These are phyloP conservation scores for Talaromyces adpressus DNA, from an alignment of 495 filamentous ascomycete species.

Conservation along the genomic window DNA sequence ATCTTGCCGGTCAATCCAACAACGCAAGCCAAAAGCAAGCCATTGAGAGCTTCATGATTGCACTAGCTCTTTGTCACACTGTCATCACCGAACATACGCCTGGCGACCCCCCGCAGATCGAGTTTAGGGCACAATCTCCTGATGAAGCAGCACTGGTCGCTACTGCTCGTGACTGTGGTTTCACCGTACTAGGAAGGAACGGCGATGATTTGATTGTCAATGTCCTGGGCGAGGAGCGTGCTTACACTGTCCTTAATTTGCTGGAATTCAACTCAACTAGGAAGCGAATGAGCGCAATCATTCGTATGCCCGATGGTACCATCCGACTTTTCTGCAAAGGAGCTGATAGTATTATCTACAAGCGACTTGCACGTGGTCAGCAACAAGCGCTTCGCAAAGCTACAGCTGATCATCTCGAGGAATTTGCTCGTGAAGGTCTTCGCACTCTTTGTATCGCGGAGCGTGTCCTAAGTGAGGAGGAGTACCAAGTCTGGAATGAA, in stretches of 20 bases:
- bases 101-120: conserved; percentile 80
- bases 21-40: conserved; percentile 62
- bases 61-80: conserved; percentile 89
- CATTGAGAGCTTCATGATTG: conserved; percentile 88
- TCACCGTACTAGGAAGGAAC: conserved; percentile 81
- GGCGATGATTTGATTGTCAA: conserved; percentile 77
- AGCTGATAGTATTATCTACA: conserved; percentile 96
- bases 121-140: conserved; percentile 95
- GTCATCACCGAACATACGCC: conserved; percentile 88
- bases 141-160: conserved; percentile 94
- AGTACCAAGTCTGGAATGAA: conserved; percentile 80
- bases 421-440: conserved; percentile 92
- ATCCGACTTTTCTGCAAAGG: conserved; percentile 97
- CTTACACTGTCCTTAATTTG: conserved; percentile 86
- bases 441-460: conserved; percentile 95
- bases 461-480: conserved; percentile 70
- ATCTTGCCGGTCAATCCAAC: conserved; percentile 72
- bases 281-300: conserved; percentile 97
- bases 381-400: conserved; percentile 73
- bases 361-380: conserved; percentile 75
- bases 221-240: conserved; percentile 73
- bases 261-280: conserved; percentile 96
- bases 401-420: conserved; percentile 91
- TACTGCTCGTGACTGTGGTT: conserved; percentile 92
- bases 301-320: conserved; percentile 88